Evolutionary conservation across 371 early-diverging fungal genomes (phyloP).

Genomic region (Circinella minor): DNA sequence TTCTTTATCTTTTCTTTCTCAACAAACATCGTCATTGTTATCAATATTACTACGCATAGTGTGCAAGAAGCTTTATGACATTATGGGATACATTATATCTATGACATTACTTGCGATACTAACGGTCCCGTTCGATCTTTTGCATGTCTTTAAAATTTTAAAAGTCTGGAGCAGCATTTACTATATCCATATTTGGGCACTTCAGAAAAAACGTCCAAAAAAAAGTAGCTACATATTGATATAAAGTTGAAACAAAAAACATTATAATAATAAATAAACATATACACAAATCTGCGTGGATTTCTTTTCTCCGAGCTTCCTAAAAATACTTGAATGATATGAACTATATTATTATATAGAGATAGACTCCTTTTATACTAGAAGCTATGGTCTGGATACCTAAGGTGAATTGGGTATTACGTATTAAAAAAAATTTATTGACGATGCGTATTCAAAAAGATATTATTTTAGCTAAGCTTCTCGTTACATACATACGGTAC

Average conservation of each 20-base stretch:
- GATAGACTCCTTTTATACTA: too few relatives aligned
- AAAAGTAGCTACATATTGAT: background rate
- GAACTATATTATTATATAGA: too few relatives aligned
- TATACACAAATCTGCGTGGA: too few relatives aligned
- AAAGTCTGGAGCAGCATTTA: conserved; percentile 64
- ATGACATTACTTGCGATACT: conserved; percentile 70
- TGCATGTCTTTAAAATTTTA: conserved; percentile 57
- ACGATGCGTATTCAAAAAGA: too few relatives aligned
- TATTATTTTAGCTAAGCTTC: too few relatives aligned
- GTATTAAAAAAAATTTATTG: too few relatives aligned
- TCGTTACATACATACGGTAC: too few relatives aligned
- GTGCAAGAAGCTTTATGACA: conserved; percentile 63
- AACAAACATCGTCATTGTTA: background rate
- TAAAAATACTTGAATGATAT: too few relatives aligned
- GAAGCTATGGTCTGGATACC: too few relatives aligned
- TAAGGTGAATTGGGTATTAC: too few relatives aligned
- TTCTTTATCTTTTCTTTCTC: conserved; percentile 22
- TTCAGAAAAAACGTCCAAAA: conserved; percentile 21
- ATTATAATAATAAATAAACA: too few relatives aligned
- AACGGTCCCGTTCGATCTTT: conserved; percentile 75
- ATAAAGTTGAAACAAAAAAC: background rate
- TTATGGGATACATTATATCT: conserved; percentile 68
- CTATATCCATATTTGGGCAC: conserved; percentile 51
- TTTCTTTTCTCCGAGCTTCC: too few relatives aligned
- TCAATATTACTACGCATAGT: background rate